Base-by-base conservation (phyloP, 2,329 filamentous ascomycete genomes). In the Allantophomopsis lycopodina region DNA sequence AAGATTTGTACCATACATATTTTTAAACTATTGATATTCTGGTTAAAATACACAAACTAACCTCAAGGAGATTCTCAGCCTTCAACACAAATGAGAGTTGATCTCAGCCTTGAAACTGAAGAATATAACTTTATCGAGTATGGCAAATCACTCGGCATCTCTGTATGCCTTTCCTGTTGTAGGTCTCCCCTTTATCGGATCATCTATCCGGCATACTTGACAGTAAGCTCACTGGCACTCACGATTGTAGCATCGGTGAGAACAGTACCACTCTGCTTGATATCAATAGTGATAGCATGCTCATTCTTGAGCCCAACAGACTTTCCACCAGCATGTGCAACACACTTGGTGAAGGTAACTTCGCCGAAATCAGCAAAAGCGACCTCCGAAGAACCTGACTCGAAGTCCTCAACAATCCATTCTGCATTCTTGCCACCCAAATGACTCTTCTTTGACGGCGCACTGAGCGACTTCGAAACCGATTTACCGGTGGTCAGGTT, bases 391-490 rank as follows among this genome's bases (percentile, higher is more conserved):
- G 46, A 47, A 32, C 57, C 56, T 2, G 52, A 46, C 44, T 64
- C 58, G 45, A 68, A 70, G 42, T 70, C 64, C 48, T 68, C 65
- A 6, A 68, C 62, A 38, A 69, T 68, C 65, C 66, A 71, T 39
- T 69, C 65, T 2, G 63, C 66, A 40, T 68, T 68, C 38, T 61
- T 55, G 18, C 63, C 61, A 30, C 55, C 60, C n/a, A 68, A 55
- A 28, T 28, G 23, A 28, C 23, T 28, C 23, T 8, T 28, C 2
- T 50, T 46, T 5, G 48, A 42, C 11, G 62, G 56, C 2, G 60
- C 58, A 10, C 39, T 53, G 35, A 70, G 52, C 2, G 54, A 60
- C 50, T 67, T 57, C 37, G 55, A 59, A 18, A 61, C 62, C 7
- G 48, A 56, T 47, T 64, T 44, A 11, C 66, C 66, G 2, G 58